phyloP scores from a whole-genome alignment of 805 yeast genomes.

The Lachancea thermotolerans region DNA sequence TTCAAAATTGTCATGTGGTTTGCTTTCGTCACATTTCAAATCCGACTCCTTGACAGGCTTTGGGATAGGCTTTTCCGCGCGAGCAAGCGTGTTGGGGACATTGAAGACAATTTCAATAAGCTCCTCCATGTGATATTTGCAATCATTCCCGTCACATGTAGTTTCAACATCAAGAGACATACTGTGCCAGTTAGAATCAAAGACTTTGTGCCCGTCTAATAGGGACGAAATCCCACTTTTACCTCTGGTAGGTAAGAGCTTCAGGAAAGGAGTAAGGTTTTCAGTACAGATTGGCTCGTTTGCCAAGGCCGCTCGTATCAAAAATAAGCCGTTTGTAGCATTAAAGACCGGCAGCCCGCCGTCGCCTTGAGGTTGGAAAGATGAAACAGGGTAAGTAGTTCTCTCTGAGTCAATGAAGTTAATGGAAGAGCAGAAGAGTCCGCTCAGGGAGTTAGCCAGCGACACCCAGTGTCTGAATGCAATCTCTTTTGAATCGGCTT shows the following conservation, averaged over 20 bases:
- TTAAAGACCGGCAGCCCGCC: slow-evolving; percentile 25
- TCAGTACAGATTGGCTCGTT: slow-evolving; percentile 96
- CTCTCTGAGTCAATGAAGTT: slow-evolving; percentile 76
- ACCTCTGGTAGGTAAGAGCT: slow-evolving; percentile 86
- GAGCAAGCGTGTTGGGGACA: slow-evolving; percentile 58
- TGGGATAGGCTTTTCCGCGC: slow-evolving; percentile 64
- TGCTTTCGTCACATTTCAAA: slow-evolving; percentile 66
- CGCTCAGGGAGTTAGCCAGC: slow-evolving; percentile 72
- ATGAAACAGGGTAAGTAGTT: slow-evolving; percentile 59
- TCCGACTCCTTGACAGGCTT: slow-evolving; percentile 65
- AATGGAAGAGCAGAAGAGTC: slow-evolving; percentile 90
- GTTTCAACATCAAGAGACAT: slow-evolving; percentile 79
- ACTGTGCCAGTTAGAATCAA: slow-evolving; percentile 90
- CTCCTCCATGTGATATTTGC: slow-evolving; percentile 54
- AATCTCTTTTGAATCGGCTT: slow-evolving; percentile 46
- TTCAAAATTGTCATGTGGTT: slow-evolving; percentile 51
- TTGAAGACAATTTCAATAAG: slow-evolving; percentile 67
- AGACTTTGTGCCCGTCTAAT: slow-evolving; percentile 83
- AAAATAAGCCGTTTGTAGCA: slow-evolving; percentile 38
- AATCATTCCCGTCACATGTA: slow-evolving; percentile 38
- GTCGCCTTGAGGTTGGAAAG: slow-evolving; percentile 25
- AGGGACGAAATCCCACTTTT: slow-evolving; percentile 80
- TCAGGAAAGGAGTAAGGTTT: slow-evolving; percentile 87
- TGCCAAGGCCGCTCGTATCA: slow-evolving; percentile 81
- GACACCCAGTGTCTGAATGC: slow-evolving; percentile 65